Base-by-base conservation (phyloP, 2,329 filamentous ascomycete species). In the Alternaria gaisen region DNA sequence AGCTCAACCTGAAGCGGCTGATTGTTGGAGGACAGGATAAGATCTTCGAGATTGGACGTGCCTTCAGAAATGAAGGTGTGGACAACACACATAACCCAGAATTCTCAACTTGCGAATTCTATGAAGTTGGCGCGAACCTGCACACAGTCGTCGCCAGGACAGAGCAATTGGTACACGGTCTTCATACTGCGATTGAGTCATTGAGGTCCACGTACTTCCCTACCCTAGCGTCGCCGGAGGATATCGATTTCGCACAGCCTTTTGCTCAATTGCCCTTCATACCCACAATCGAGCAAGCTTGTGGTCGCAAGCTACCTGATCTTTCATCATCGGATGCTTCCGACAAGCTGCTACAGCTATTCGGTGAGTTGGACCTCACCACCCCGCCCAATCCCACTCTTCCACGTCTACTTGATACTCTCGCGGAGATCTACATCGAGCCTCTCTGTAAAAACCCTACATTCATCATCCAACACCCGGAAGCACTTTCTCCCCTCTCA, bases 101-200 rank as follows among this genome's bases (percentile, higher is more conserved):
- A 76, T 99, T 98, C 80, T 95, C 92, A 44, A 98, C 92, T 61
- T 98, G 94, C 83, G 95, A 99, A 80, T 98, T 97, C 80, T 99
- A 99, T 80, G 90, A 91, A 63, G 90, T 94, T 3, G 96, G 94
- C 72, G 88, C 90, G 61, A 91, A 90, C 65, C 85, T 97, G 0
- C 82, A 88, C 36, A 87, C 91, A 42, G 82, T 98, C 52, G 93
- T 97, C 73, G 75, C 79, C 20, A 87, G 89, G 75, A 98, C 94
- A 1, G 91, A 95, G 76, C 81, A 84, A 14, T 80, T 98, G 48
- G 79, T 97, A 32, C 67, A 71, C n/a, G 69, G 67, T 22, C 68
- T 79, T 0, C 68, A 72, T n/a, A 60, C 51, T 6, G 69, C 71
- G n/a, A 67, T 73, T 12, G 72, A 74, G 46, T 83, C 85, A 18